A percentile compares a stretch with the other conserved stretches of the same genome.
phyloP scores from a whole-genome alignment of 1,139 yeast genomes.

The Debaryomyces fabryi region DNA sequence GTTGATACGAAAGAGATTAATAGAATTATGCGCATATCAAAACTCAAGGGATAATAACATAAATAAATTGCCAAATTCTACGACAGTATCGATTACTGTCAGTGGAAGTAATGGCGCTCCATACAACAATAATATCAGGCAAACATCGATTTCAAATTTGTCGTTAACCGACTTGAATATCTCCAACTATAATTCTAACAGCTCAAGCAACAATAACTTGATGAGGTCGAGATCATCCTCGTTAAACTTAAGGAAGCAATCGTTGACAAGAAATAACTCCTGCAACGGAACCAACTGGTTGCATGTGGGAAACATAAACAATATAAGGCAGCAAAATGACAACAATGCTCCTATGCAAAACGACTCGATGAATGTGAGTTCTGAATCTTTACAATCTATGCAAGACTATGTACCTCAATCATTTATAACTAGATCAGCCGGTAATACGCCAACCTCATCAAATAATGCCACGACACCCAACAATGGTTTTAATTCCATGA shows the following conservation, averaged over 20 bases:
- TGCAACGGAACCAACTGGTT: conserved; percentile 43
- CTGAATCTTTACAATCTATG: conserved; percentile 49
- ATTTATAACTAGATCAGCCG: conserved; percentile 37
- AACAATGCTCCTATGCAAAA: conserved; percentile 17
- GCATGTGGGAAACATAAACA: conserved; percentile 49
- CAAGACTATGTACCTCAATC: conserved; percentile 50
- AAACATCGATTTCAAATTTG: conserved; percentile 45
- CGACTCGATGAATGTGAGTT: conserved; percentile 32
- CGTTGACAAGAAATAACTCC: conserved; percentile 49
- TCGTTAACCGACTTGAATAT: conserved; percentile 47
- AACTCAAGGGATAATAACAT: conserved; percentile 11
- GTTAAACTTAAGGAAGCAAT: conserved; percentile 45
- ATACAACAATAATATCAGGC: conserved; percentile 20
- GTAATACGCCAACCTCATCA: conserved; percentile 6
- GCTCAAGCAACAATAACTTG: conserved; percentile 4
- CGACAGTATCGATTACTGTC: conserved; percentile 27
- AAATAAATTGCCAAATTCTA: conserved; percentile 28
- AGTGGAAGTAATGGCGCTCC: conserved; percentile 12
- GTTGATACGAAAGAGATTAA: conserved; percentile 43
- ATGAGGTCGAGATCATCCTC: conserved; percentile 30
- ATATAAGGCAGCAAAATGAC: conserved; percentile 29
- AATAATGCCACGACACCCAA: conserved; percentile 9
- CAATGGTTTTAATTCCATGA: conserved; percentile 32
- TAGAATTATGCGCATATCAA: conserved; percentile 41
- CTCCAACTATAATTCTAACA: conserved; percentile 28